Percentiles rank a stretch among this genome's conserved stretches.
Evolutionary conservation across 2,329 filamentous ascomycete species (phyloP).

Genomic region (Magnaporthiopsis rhizophila): DNA sequence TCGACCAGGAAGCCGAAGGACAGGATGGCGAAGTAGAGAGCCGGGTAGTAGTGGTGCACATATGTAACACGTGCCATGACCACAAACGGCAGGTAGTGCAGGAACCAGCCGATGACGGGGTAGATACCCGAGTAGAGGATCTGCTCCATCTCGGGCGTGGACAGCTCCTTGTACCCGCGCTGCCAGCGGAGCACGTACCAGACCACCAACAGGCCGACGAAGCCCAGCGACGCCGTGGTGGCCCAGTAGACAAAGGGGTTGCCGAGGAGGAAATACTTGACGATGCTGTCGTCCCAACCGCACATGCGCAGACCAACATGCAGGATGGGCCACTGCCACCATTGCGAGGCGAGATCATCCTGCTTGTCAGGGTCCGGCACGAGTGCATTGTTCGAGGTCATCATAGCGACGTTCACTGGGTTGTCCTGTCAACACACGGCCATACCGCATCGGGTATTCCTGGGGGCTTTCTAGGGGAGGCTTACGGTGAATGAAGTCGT

Average conservation of each 20-base stretch:
- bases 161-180: conserved; percentile 82
- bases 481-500: conserved; percentile 79
- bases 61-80: conserved; percentile 99
- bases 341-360: conserved; percentile 90
- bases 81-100: conserved; percentile 93
- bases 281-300: conserved; percentile 88
- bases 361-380: conserved; percentile 98
- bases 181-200: conserved; percentile 96
- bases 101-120: conserved; percentile 85
- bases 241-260: conserved; percentile 97
- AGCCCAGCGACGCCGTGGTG: conserved; percentile 68
- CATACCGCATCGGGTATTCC: background rate
- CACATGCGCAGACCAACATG: conserved; percentile 97
- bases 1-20: conserved; percentile 81
- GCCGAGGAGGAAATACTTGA: conserved; percentile 97
- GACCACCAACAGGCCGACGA: conserved; percentile 62
- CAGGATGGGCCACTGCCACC: conserved; percentile 98
- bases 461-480: background rate
- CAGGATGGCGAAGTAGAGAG: conserved; percentile 93
- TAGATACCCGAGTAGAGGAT: conserved; percentile 93
- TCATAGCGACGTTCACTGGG: conserved; percentile 89
- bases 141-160: conserved; percentile 73
- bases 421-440: conserved; percentile 6
- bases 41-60: conserved; percentile 98
- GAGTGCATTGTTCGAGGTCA: conserved; percentile 98